Percentiles rank a stretch among this genome's conserved stretches.
These are phyloP conservation scores for Corylus avellana DNA, from an alignment of 306 rosid species.

Conservation along the genomic window DNA sequence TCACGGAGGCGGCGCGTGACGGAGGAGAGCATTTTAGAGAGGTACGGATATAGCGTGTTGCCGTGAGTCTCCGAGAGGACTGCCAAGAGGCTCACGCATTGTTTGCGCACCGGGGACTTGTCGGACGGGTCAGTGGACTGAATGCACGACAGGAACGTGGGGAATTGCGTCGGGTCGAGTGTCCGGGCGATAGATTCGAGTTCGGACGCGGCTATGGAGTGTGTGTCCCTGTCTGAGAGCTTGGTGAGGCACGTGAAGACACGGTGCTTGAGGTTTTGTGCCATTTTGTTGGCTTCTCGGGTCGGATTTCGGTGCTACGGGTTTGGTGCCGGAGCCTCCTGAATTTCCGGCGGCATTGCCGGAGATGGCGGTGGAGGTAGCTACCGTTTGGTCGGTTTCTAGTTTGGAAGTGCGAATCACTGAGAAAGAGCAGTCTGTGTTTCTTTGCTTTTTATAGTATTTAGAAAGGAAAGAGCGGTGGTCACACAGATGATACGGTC, in stretches of 20 bases:
- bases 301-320: conserved; percentile 8
- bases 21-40: conserved; percentile 62
- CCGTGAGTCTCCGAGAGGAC: conserved; percentile 72
- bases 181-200: conserved; percentile 74
- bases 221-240: conserved; percentile 96
- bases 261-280: conserved; percentile 68
- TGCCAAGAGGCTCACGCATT: conserved; percentile 74
- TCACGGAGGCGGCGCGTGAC: conserved; percentile 82
- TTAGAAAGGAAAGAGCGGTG: conserved; percentile 16
- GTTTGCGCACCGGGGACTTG: conserved; percentile 78
- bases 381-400: background rate
- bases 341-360: conserved; percentile 65
- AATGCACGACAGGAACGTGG: conserved; percentile 77
- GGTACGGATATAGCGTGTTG: conserved; percentile 64
- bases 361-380: conserved; percentile 24
- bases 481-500: conserved; percentile 12
- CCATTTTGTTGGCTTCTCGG: conserved; percentile 6
- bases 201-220: conserved; percentile 62
- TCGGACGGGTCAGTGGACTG: conserved; percentile 82
- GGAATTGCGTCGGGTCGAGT: conserved; percentile 52
- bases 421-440: conserved; percentile 17
- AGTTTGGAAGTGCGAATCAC: background rate
- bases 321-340: conserved; percentile 25
- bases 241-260: conserved; percentile 80
- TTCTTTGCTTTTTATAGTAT: conserved; percentile 19